Conservation (phyloP, 495 filamentous ascomycete genomes). For the Neurospora sp. region DNA sequence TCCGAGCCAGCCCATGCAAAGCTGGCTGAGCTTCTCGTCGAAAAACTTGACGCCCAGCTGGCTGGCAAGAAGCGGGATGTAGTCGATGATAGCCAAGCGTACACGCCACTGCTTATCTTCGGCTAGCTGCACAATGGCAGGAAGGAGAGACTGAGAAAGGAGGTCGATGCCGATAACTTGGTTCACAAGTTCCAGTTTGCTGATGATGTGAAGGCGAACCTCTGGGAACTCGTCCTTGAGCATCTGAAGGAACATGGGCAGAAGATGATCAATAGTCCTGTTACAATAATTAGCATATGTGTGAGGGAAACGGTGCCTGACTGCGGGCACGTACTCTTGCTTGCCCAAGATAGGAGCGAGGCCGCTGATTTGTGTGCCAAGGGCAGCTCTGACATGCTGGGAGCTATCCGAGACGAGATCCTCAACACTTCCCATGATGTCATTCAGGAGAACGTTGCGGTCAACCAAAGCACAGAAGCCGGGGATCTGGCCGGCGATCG, state of each 20-base stretch:
- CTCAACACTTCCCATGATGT: slow-evolving; percentile 94
- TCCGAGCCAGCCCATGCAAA: slow-evolving; percentile 99
- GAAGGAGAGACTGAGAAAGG: slow-evolving; percentile 90
- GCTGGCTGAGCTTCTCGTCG: slow-evolving; percentile 85
- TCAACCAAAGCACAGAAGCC: slow-evolving; percentile 90
- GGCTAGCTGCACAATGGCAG: slow-evolving; percentile 94
- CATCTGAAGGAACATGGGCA: slow-evolving; percentile 99
- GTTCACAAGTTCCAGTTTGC: slow-evolving; percentile 94
- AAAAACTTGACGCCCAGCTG: slow-evolving; percentile 97
- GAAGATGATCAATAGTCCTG: slow-evolving; percentile 89
- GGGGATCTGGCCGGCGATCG: slow-evolving; percentile 94
- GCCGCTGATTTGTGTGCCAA: slow-evolving; percentile 94
- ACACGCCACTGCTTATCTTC: slow-evolving; percentile 99
- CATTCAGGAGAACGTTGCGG: slow-evolving; percentile 76
- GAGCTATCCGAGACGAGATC: slow-evolving; percentile 92
- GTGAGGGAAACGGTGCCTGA: neutral
- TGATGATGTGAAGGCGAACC: slow-evolving; percentile 95
- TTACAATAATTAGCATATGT: slow-evolving; percentile 13
- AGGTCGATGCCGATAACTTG: slow-evolving; percentile 97
- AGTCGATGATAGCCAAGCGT: slow-evolving; percentile 95
- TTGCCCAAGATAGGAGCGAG: slow-evolving; percentile 95
- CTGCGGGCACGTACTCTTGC: slow-evolving; percentile 63
- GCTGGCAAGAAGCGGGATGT: slow-evolving; percentile 91
- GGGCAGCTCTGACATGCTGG: slow-evolving; percentile 90
- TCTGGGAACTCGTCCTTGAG: slow-evolving; percentile 98